Evolutionary conservation across 176 grass and related monocot species (phyloP).

Genomic region (Lolium perenne): DNA sequence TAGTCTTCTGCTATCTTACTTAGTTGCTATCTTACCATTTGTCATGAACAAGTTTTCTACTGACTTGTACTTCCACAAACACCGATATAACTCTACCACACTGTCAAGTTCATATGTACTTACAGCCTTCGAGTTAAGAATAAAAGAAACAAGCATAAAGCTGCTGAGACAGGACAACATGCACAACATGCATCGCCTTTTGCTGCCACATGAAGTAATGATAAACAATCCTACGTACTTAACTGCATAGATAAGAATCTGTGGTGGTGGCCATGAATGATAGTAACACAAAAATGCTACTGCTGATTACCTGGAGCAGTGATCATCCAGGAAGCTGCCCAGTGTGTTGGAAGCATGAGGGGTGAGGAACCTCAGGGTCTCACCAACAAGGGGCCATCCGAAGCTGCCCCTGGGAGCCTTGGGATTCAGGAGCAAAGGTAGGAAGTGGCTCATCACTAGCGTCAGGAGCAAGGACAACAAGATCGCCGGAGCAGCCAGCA

Average conservation of each 20-base stretch:
- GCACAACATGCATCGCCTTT: conserved; percentile 38
- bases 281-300: background rate
- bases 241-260: conserved; percentile 37
- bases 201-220: conserved; percentile 64
- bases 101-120: conserved; percentile 29
- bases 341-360: conserved; percentile 78
- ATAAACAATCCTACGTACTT: conserved; percentile 35
- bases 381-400: conserved; percentile 83
- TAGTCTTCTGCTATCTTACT: background rate
- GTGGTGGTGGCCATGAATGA: background rate
- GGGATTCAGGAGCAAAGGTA: conserved; percentile 70
- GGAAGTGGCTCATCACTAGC: conserved; percentile 68
- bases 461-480: conserved; percentile 52
- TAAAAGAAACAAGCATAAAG: conserved; percentile 31
- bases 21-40: background rate
- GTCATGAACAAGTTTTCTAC: conserved; percentile 8
- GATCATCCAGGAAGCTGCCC: conserved; percentile 71
- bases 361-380: conserved; percentile 75
- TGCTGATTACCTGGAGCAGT: conserved; percentile 70
- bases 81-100: background rate
- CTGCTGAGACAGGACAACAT: conserved; percentile 48
- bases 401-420: conserved; percentile 69
- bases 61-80: background rate
- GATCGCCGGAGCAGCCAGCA: conserved; percentile 44
- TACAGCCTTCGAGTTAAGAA: conserved; percentile 12